phyloP scores from a whole-genome alignment of 2,329 filamentous ascomycete genomes.

The Berkeleyomyces rouxiae region DNA sequence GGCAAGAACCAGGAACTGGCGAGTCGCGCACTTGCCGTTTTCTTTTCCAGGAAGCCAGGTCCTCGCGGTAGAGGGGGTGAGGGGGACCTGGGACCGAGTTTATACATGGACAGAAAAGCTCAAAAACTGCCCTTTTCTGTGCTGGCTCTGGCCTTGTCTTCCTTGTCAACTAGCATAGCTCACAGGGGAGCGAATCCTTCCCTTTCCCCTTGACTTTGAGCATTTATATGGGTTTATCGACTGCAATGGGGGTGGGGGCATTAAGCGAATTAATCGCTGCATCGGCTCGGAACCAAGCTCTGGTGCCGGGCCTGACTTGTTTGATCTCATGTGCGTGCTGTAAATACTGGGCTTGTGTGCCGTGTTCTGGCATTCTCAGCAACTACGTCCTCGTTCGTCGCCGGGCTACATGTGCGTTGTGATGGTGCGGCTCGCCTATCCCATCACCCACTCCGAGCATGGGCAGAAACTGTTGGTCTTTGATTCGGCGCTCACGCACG shows the following conservation, averaged over 20 bases:
- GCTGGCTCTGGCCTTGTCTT: background rate
- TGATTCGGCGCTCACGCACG: too few species aligned
- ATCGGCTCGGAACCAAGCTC: background rate
- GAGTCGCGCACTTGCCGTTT: background rate
- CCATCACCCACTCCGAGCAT: too few species aligned
- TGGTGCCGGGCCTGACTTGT: background rate
- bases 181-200: background rate
- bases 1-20: background rate
- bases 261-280: background rate
- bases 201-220: background rate
- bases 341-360: background rate
- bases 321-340: background rate
- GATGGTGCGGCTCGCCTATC: too few species aligned
- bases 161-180: conserved; percentile 4
- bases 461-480: too few species aligned
- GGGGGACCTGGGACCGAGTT: background rate
- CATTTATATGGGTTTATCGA: background rate
- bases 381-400: background rate
- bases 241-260: background rate
- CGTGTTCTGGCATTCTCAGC: background rate
- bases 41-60: background rate
- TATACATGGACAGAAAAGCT: background rate
- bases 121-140: background rate
- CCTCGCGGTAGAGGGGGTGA: background rate
- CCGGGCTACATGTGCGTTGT: too few species aligned